Evolutionary conservation across 2,329 filamentous ascomycete species (phyloP).

Genomic region (Pseudofabraea citricarpa): DNA sequence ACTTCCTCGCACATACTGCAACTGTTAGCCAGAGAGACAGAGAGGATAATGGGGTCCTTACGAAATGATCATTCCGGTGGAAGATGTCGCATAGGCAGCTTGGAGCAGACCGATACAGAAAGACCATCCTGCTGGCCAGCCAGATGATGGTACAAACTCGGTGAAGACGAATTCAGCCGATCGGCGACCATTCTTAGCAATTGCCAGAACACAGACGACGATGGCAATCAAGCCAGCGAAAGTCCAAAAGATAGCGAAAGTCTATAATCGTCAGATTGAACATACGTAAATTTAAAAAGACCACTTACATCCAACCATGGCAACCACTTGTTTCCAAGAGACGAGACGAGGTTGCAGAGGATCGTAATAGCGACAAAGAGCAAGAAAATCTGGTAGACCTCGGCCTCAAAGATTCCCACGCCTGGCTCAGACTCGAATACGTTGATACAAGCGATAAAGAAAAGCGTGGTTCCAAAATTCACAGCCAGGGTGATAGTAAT

Average conservation of each 20-base stretch:
- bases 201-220: slow-evolving; percentile 53
- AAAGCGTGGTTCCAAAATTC: slow-evolving; percentile 58
- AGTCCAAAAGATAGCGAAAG: slow-evolving; percentile 70
- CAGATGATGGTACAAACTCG: slow-evolving; percentile 64
- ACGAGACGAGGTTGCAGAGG: slow-evolving; percentile 43
- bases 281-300: slow-evolving; percentile 4
- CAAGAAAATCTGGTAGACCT: slow-evolving; percentile 40
- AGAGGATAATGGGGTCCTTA: slow-evolving; percentile 37
- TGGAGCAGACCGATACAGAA: slow-evolving; percentile 70
- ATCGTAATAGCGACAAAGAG: slow-evolving; percentile 45
- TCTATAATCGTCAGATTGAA: slow-evolving; percentile 35
- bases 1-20: slow-evolving; percentile 66
- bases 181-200: slow-evolving; percentile 57
- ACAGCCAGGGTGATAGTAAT: slow-evolving; percentile 73
- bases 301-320: slow-evolving; percentile 60
- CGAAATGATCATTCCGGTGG: slow-evolving; percentile 77
- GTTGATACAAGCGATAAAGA: slow-evolving; percentile 50
- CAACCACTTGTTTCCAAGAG: slow-evolving; percentile 47
- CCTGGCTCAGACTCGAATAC: slow-evolving; percentile 44
- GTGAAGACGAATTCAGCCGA: slow-evolving; percentile 59
- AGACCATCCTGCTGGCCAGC: slow-evolving; percentile 68
- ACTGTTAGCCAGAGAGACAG: neutral
- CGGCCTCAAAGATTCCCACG: slow-evolving; percentile 38
- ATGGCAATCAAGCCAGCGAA: slow-evolving; percentile 66
- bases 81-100: slow-evolving; percentile 69